Percentiles rank a stretch among this genome's conserved stretches.
These are phyloP conservation scores for Leptomonas pyrrhocoris DNA, from an alignment of 208 protist genomes.

Conservation along the genomic window DNA sequence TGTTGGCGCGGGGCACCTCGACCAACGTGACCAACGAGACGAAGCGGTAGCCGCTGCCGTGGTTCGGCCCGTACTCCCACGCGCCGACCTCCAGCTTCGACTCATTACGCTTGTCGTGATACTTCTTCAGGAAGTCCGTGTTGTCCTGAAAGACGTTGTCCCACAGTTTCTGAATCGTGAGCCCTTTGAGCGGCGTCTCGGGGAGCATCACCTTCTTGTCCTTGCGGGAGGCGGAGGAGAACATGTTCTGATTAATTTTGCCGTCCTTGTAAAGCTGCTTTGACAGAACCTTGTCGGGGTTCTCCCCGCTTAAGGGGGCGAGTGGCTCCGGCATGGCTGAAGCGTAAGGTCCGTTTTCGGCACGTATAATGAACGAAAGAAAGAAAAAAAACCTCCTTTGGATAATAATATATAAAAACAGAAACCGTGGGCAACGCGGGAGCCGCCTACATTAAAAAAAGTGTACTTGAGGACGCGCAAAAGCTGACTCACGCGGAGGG, in stretches of 20 bases:
- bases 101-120: conserved; percentile 75
- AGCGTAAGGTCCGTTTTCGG: background rate
- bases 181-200: conserved; percentile 58
- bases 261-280: conserved; percentile 65
- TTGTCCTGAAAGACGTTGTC: conserved; percentile 66
- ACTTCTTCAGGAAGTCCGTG: conserved; percentile 69
- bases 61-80: conserved; percentile 78
- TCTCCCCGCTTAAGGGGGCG: conserved; percentile 45
- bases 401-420: too few species aligned
- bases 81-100: conserved; percentile 57
- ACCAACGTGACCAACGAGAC: conserved; percentile 64
- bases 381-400: background rate
- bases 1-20: conserved; percentile 66
- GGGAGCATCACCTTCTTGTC: conserved; percentile 78
- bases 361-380: background rate
- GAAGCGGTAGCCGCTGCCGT: conserved; percentile 72
- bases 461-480: too few species aligned
- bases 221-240: conserved; percentile 53
- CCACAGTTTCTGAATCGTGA: conserved; percentile 79
- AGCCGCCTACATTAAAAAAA: too few species aligned
- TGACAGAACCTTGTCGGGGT: conserved; percentile 53
- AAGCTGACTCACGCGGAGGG: too few species aligned
- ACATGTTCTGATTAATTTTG: conserved; percentile 74
- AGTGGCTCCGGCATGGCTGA: conserved; percentile 45
- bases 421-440: too few species aligned